Conservation (phyloP, 441 rosid genomes). For the Erodium moschatum region DNA sequence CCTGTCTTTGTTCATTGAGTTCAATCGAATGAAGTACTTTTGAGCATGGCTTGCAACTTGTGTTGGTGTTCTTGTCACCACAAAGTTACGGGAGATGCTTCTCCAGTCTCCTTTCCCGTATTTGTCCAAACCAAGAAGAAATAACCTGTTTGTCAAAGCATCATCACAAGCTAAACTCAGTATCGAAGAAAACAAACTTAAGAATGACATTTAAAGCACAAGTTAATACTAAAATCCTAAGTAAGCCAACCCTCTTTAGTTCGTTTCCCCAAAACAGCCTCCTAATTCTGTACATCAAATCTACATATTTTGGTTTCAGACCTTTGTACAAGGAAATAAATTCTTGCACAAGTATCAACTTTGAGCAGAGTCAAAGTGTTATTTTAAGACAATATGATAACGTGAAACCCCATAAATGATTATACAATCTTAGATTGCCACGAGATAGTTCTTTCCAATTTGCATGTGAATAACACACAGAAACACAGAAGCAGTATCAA, state of each 20-base stretch:
- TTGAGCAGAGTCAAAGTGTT: not conserved
- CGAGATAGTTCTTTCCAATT: too few relatives aligned
- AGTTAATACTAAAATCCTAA: too few relatives aligned
- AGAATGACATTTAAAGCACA: too few relatives aligned
- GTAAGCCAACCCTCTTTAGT: too few relatives aligned
- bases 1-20: conserved; percentile 89
- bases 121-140: conserved; percentile 88
- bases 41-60: conserved; percentile 65
- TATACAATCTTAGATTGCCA: not conserved
- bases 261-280: too few relatives aligned
- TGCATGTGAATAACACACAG: too few relatives aligned
- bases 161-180: conserved; percentile 12
- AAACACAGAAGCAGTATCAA: too few relatives aligned
- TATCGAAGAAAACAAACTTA: not conserved
- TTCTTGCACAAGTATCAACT: too few relatives aligned
- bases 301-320: too few relatives aligned
- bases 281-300: too few relatives aligned
- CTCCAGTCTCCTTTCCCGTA: conserved; percentile 99
- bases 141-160: conserved; percentile 47
- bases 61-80: conserved; percentile 91
- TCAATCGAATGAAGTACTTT: conserved; percentile 78
- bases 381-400: not conserved
- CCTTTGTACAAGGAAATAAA: too few relatives aligned
- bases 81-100: conserved; percentile 90
- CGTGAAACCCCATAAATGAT: not conserved